These are phyloP conservation scores for Lachnellula subtilissima DNA, from an alignment of 2,329 filamentous ascomycete species.

Conservation along the genomic window DNA sequence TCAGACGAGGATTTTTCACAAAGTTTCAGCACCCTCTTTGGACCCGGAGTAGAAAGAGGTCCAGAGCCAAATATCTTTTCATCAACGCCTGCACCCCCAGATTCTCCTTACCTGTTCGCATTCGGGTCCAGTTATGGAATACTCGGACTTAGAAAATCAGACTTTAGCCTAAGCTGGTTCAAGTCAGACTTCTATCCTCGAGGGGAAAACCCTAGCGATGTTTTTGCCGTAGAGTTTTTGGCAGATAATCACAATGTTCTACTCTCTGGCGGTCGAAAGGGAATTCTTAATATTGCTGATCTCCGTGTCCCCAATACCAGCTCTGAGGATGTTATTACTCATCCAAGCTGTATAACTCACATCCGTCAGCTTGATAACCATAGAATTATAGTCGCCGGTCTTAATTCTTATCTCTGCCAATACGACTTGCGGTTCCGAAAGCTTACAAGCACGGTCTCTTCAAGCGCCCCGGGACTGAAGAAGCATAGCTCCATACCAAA, in stretches of 20 bases:
- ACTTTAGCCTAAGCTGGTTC: constrained; percentile 13
- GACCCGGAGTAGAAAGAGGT: constrained; percentile 3
- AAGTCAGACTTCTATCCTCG: constrained; percentile 12
- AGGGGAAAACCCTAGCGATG: constrained; percentile 31
- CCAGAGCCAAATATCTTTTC: constrained; percentile 33
- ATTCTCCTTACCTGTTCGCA: constrained; percentile 40
- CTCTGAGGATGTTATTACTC: constrained; percentile 25
- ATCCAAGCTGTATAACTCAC: constrained; percentile 42
- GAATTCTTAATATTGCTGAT: constrained; percentile 37
- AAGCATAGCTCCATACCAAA: background rate
- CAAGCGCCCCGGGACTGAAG: background rate
- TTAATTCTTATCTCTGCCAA: constrained; percentile 45
- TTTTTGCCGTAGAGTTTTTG: constrained; percentile 48
- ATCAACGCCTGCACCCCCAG: constrained; percentile 38
- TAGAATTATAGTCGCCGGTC: constrained; percentile 49
- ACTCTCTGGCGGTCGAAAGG: constrained; percentile 47
- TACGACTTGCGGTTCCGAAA: constrained; percentile 51
- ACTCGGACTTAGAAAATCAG: constrained; percentile 30
- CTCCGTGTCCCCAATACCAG: constrained; percentile 25
- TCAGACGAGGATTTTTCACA: background rate
- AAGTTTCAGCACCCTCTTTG: background rate
- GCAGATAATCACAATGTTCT: constrained; percentile 40
- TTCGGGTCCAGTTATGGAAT: constrained; percentile 48
- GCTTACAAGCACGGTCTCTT: background rate
- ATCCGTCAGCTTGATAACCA: constrained; percentile 45